A percentile compares a stretch with the other conserved stretches of the same genome.
Conservation (phyloP, 164 flowering plant species). For the Umbellularia californica region DNA sequence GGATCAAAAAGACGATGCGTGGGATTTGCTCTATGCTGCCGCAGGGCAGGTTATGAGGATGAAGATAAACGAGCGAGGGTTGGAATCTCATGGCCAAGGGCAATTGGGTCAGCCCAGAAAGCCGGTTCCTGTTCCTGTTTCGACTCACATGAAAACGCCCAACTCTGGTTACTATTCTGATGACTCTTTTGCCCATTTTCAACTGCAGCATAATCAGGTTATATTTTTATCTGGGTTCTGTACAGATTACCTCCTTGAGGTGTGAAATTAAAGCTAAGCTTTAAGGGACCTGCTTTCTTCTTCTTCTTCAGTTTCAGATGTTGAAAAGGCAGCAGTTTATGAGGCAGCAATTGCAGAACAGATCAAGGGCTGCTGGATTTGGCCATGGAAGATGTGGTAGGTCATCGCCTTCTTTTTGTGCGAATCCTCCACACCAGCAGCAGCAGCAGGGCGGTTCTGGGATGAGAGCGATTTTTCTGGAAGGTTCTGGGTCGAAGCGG, state of each 20-base stretch:
- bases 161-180: constrained; percentile 15
- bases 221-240: background rate
- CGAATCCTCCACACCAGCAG: constrained; percentile 51
- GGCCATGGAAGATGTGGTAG: constrained; percentile 14
- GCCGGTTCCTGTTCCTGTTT: constrained; percentile 10
- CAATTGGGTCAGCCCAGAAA: constrained; percentile 28
- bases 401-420: constrained; percentile 39
- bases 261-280: background rate
- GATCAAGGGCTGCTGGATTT: constrained; percentile 11
- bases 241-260: background rate
- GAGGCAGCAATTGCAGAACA: constrained; percentile 22
- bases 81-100: constrained; percentile 17
- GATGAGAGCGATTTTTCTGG: constrained; percentile 53
- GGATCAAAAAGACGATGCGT: constrained; percentile 27
- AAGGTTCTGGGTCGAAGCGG: constrained; percentile 33
- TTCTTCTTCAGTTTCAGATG: constrained; percentile 36
- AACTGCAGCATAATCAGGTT: constrained; percentile 41
- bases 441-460: constrained; percentile 31
- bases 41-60: constrained; percentile 61
- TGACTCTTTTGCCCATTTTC: constrained; percentile 36
- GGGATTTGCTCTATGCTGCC: constrained; percentile 62
- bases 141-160: constrained; percentile 16
- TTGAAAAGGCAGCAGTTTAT: constrained; percentile 44
- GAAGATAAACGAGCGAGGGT: constrained; percentile 32
- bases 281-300: background rate